These are phyloP conservation scores for Alloteropsis angusta DNA, from an alignment of 202 grass and related monocot genomes.

Conservation along the genomic window DNA sequence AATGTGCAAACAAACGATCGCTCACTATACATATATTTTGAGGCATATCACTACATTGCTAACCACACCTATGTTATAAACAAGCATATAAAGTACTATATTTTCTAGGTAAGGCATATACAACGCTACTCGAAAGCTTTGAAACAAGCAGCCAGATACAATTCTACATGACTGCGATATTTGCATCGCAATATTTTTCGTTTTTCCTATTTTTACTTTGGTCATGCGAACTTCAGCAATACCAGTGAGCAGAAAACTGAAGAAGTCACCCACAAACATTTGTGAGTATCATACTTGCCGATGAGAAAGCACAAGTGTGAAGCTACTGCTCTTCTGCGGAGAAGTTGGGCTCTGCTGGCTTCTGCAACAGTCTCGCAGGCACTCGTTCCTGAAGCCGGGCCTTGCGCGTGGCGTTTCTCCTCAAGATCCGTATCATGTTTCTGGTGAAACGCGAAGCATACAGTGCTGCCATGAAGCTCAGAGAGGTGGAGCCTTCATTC, in stretches of 20 bases:
- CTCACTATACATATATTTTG: background rate
- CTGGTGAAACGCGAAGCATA: slow-evolving; percentile 66
- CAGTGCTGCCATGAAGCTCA: slow-evolving; percentile 58
- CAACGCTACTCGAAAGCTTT: background rate
- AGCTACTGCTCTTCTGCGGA: slow-evolving; percentile 34
- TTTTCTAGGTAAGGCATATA: background rate
- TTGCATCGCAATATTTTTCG: background rate
- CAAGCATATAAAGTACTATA: background rate
- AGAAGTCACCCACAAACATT: background rate
- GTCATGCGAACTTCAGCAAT: background rate
- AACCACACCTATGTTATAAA: background rate
- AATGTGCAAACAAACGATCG: background rate
- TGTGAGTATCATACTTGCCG: background rate
- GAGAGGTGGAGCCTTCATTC: slow-evolving; percentile 36
- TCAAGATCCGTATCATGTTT: slow-evolving; percentile 59
- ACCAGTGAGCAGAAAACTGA: background rate
- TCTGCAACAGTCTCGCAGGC: slow-evolving; percentile 47
- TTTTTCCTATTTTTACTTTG: background rate
- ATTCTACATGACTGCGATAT: background rate
- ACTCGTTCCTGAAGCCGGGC: slow-evolving; percentile 40
- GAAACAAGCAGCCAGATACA: background rate
- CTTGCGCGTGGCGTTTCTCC: slow-evolving; percentile 50
- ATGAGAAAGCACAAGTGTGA: background rate
- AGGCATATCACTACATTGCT: background rate
- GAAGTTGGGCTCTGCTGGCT: slow-evolving; percentile 59